phyloP scores from a whole-genome alignment of 345 rosid species.

The Turritis glabra region DNA sequence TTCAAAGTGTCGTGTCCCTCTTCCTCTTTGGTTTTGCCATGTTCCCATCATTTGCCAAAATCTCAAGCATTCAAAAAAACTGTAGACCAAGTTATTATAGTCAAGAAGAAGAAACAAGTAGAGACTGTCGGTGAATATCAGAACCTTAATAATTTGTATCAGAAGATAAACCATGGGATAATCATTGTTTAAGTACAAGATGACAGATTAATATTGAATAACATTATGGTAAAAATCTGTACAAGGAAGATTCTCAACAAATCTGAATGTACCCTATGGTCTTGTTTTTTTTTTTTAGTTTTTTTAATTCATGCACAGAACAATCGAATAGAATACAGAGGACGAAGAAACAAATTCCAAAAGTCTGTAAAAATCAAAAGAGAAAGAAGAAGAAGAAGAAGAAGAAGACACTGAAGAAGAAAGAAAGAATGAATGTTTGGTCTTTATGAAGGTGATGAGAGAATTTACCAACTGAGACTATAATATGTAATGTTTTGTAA shows the following conservation, averaged over 20 bases:
- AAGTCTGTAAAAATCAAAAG: not conserved
- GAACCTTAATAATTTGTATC: no score
- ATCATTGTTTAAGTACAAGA: not conserved
- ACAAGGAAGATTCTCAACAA: constrained; percentile 31
- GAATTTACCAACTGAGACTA: constrained; percentile 37
- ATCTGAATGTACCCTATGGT: constrained; percentile 27
- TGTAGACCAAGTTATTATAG: not conserved
- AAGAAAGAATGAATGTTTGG: constrained; percentile 20
- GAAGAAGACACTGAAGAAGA: not conserved
- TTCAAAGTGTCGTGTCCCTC: constrained; percentile 23
- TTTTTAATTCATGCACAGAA: constrained; percentile 34
- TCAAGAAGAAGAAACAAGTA: not conserved
- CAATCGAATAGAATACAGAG: constrained; percentile 36
- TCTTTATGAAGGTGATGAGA: constrained; percentile 14
- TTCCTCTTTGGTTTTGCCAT: constrained; percentile 17
- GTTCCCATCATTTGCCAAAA: constrained; percentile 22
- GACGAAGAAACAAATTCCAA: constrained; percentile 30
- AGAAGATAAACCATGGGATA: constrained; percentile 2
- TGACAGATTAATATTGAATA: not conserved
- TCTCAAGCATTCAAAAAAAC: no score
- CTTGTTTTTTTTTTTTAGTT: not conserved
- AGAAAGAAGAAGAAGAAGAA: no score
- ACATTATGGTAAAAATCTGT: constrained; percentile 5
- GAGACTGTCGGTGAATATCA: constrained; percentile 31
- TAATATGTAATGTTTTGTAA: not conserved